Conservation (phyloP, 768 basidiomycete genomes). For the Mycena vitilis region DNA sequence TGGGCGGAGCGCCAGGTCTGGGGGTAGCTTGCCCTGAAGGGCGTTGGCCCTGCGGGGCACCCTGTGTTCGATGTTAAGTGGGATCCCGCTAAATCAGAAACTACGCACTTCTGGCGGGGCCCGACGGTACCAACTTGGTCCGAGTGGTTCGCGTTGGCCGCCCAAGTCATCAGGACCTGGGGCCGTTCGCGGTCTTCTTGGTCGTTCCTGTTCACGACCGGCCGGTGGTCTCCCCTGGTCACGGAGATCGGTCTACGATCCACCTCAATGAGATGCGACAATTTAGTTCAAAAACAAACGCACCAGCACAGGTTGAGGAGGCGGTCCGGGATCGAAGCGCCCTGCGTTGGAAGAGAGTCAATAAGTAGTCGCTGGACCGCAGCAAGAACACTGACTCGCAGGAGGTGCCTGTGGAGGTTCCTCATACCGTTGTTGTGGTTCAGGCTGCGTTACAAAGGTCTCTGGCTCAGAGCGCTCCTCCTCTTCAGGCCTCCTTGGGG, state of each 20-base stretch:
- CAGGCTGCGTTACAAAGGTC: neutral
- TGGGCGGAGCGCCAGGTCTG: neutral
- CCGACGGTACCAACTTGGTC: slow-evolving; percentile 47
- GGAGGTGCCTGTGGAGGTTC: neutral
- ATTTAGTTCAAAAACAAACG: neutral
- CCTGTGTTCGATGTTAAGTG: neutral
- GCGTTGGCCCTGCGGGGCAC: neutral
- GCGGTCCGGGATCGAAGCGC: neutral
- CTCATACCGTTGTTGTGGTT: neutral
- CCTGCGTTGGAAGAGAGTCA: slow-evolving; percentile 2
- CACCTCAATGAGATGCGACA: neutral
- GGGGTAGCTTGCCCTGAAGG: slow-evolving; percentile 2
- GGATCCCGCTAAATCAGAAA: neutral
- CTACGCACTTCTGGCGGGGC: slow-evolving; percentile 12
- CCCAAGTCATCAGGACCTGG: neutral
- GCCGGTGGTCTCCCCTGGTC: neutral
- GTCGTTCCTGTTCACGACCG: too few relatives aligned
- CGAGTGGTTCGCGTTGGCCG: neutral
- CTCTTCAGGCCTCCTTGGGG: neutral
- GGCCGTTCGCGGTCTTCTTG: slow-evolving; percentile 25
- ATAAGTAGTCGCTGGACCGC: neutral
- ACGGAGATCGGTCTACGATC: neutral
- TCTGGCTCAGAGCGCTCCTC: neutral
- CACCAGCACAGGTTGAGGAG: slow-evolving; percentile 11
- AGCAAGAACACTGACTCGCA: neutral